Evolutionary conservation across 2,329 filamentous ascomycete species (phyloP), one percentile per base, ranked within the genome.

Genomic region (Pochonia chlamydosporia): DNA sequence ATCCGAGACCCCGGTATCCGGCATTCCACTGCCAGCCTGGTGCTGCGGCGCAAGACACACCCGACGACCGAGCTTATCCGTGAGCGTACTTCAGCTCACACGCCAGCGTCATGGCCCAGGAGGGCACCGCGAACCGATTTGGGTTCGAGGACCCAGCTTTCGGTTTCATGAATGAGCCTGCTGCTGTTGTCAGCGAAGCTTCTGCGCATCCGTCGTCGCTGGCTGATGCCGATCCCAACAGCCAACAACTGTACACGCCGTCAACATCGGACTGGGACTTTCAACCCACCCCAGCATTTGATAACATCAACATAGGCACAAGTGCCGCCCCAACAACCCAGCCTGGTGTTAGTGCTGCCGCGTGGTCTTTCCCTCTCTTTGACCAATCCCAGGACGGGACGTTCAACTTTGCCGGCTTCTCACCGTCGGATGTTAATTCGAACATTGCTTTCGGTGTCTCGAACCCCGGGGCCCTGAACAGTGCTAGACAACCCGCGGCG

Each of bases 261-360:
- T 43, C 54, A 18, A 48, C 43, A 56, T 57, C 69, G 46, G 60
- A 61, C 61, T 79, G 75, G 75, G 59, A 65, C 53, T 76, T 76
- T 54, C 69, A 70, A 50, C 68, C 70, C 58, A 69, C 69, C 11
- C 69, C 73, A 51, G 70, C 72, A 40, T 74, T 72, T 63, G 69
- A 72, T 55, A 64, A 67, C 45, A 74, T 69, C 62, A 66, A 70
- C 62, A 58, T 63, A 54, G 65, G 56, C 59, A 33, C 49, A 7
- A 64, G 55, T 57, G 64, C 59, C 52, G 59, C 62, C 18, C 58
- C 67, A 55, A 52, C 65, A 49, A 44, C 59, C 48, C 59, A 59
- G 49, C 53, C 64, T 47, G 54, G 58, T 52, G 65, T 65, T 51
- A 56, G 63, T 48, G 54, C 63, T 39, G 54, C 63, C 51, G 52